phyloP scores from a whole-genome alignment of 2,329 filamentous ascomycete genomes.

The Leptographium flavum region DNA sequence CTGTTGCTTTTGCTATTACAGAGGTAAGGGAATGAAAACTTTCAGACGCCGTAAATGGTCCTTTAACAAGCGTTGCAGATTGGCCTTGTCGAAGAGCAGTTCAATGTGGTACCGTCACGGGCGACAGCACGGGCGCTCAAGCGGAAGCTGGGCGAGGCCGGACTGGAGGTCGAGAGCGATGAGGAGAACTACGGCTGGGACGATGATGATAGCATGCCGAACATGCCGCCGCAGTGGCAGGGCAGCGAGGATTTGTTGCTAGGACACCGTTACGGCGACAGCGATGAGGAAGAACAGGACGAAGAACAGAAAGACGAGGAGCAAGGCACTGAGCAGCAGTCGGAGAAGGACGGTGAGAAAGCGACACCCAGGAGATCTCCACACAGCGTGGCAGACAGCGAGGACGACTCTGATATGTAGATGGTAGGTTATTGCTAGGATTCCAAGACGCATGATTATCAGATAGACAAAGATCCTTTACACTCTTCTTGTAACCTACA shows the following conservation, averaged over 20 bases:
- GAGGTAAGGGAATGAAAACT: too few species aligned
- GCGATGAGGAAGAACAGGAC: constrained; percentile 8
- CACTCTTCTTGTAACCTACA: not conserved
- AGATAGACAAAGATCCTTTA: too few species aligned
- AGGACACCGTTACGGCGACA: constrained; percentile 15
- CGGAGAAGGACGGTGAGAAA: not conserved
- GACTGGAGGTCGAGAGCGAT: constrained; percentile 43
- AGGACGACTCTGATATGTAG: constrained; percentile 10
- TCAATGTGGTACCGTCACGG: constrained; percentile 12
- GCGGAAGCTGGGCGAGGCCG: constrained; percentile 48
- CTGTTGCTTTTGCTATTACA: constrained; percentile 35
- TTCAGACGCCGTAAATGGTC: too few species aligned
- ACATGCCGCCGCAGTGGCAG: constrained; percentile 51
- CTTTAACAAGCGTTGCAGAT: too few species aligned
- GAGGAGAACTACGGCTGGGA: constrained; percentile 63
- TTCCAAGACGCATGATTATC: too few species aligned
- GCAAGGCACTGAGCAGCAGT: too few species aligned
- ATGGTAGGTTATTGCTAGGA: too few species aligned
- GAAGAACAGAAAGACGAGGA: constrained; percentile 1
- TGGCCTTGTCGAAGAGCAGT: constrained; percentile 25
- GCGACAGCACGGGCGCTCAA: constrained; percentile 33
- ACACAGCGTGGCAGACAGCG: constrained; percentile 11
- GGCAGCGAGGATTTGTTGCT: constrained; percentile 50
- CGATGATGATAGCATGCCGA: constrained; percentile 46
- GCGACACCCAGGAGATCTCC: not conserved